Evolutionary conservation across 192 early-diverging fungal species (phyloP).

Genomic region (Diversispora epigaea): DNA sequence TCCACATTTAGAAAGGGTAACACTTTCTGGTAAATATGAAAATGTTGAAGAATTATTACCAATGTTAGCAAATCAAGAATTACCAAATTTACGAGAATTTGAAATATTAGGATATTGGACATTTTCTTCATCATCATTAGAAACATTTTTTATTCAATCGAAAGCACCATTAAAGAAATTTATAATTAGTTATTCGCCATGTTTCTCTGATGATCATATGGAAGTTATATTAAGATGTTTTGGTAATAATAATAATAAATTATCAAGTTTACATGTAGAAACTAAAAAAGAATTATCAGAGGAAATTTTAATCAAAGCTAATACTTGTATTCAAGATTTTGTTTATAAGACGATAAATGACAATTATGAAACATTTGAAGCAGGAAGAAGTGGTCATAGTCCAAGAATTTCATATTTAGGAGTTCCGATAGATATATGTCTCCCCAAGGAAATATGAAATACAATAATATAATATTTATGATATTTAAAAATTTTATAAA

Average conservation of each 20-base stretch:
- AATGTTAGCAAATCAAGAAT: not conserved
- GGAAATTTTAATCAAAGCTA: not conserved
- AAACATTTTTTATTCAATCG: not conserved
- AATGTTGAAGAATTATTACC: not conserved
- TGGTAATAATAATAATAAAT: not conserved
- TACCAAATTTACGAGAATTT: slow-evolving; percentile 1
- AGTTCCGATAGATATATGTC: too few species aligned
- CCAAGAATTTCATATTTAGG: too few species aligned
- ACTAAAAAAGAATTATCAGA: not conserved
- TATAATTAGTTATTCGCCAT: not conserved
- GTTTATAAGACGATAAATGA: not conserved
- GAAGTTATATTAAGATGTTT: slow-evolving; percentile 4
- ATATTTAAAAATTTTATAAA: too few species aligned
- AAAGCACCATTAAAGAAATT: not conserved
- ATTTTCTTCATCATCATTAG: not conserved
- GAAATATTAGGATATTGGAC: not conserved
- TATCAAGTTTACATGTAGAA: not conserved
- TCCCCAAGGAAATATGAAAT: too few species aligned
- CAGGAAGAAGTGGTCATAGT: too few species aligned
- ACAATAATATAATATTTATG: too few species aligned
- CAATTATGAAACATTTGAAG: not conserved
- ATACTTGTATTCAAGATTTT: not conserved
- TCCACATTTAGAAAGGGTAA: not conserved
- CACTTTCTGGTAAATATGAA: not conserved
- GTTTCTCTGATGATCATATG: slow-evolving; percentile 8